Base-by-base conservation (phyloP, 108 stramenopile genomes). In the Nitzschia sp. region DNA sequence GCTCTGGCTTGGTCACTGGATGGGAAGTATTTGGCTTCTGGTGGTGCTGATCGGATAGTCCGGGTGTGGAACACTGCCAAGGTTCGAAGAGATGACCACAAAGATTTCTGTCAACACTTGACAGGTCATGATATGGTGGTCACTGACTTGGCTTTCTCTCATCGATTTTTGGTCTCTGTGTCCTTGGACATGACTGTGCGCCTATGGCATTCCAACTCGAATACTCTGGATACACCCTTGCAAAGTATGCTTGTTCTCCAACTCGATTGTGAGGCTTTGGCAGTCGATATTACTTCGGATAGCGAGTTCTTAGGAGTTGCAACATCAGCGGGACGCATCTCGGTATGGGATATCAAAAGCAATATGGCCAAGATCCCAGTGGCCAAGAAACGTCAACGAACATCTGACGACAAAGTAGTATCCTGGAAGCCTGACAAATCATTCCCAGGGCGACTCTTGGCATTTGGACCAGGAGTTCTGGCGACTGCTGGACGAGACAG, bases 131-230 rank as follows among this genome's bases (percentile, higher is more conserved):
- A 43, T 34, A 43, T 65, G 51, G 48, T 50, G 1, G 48, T 65
- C 34, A 51, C 52, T 46, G 44, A 48, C 15, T 14, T 65, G 19
- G 42, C 64, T n/a, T 65, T 65, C 34, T 51, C 51, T 1, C 25
- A 43, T 3, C 22, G 15, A 34, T 17, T 52, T 34, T 29, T 65
- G 7, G 64, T 20, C 11, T 65, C 64, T 37, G 50, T 20, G 3
- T 65, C 64, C 9, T 29, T 65, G 14, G 64, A 65, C 25, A 53
- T 51, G 51, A 65, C 64, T 1, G 17, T 65, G 22, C 64, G 64
- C 1, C 51, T 65, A 2, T 65, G 64, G 64, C 37, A 46, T 20
- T 17, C 51, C 34, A 48, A 1, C 1, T 17, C n/a, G 2, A 17
- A 17, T 58, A n/a, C 11, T 1, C 57, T n/a, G 10, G 1, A 29